A percentile compares a stretch with the other conserved stretches of the same genome.
Conservation (phyloP, 2,329 filamentous ascomycete genomes). For the Clonostachys byssicola region DNA sequence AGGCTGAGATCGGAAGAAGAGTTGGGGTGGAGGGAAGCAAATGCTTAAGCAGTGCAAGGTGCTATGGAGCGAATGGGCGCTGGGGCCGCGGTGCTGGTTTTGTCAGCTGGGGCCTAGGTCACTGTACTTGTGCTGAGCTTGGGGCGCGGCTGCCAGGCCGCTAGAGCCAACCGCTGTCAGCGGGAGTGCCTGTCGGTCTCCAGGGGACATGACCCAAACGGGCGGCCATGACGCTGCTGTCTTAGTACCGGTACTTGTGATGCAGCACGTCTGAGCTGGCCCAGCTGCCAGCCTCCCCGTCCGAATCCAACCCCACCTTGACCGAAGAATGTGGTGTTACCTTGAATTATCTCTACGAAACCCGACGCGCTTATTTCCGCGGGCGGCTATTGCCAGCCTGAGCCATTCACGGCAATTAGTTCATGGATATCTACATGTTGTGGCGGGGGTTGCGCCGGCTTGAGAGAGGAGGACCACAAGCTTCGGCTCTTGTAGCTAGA, state of each 20-base stretch:
- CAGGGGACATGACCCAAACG: neutral
- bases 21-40: neutral
- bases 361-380: no score
- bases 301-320: neutral
- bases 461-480: no score
- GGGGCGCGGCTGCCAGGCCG: neutral
- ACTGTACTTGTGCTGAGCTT: neutral
- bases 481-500: no score
- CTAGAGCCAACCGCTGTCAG: neutral
- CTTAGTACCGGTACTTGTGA: slow-evolving; percentile 1
- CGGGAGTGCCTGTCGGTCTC: neutral
- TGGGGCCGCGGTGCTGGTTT: neutral
- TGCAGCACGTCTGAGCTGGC: neutral
- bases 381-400: no score
- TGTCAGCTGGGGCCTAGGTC: neutral
- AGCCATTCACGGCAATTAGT: no score
- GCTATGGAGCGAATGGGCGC: neutral
- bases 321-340: neutral
- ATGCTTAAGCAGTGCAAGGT: neutral
- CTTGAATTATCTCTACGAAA: neutral
- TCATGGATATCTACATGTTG: no score
- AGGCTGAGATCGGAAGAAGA: neutral
- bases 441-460: no score
- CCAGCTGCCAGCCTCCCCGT: neutral
- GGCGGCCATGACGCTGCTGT: slow-evolving; percentile 1